These are phyloP conservation scores for Saraca asoca DNA, from an alignment of 331 rosid genomes.

Conservation along the genomic window DNA sequence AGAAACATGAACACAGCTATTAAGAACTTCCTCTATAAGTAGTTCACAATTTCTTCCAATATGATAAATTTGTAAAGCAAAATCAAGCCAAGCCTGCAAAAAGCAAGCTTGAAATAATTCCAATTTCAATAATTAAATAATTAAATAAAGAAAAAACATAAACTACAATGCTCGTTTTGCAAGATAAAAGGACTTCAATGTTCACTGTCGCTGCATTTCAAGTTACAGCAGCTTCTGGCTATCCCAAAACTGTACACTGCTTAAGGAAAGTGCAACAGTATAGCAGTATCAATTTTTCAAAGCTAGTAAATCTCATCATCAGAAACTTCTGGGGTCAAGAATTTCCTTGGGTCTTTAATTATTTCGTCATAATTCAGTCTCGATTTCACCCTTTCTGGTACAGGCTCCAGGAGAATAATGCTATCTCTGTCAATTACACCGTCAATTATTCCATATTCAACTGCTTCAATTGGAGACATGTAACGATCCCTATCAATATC, in stretches of 20 bases:
- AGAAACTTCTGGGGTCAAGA: slow-evolving; percentile 75
- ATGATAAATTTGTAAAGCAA: no score
- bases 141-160: no score
- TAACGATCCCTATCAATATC: slow-evolving; percentile 87
- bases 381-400: slow-evolving; percentile 68
- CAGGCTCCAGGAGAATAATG: slow-evolving; percentile 77
- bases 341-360: slow-evolving; percentile 61
- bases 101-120: background rate
- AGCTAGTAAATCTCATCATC: slow-evolving; percentile 83
- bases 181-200: slow-evolving; percentile 12
- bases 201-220: slow-evolving; percentile 15
- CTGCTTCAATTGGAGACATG: slow-evolving; percentile 92
- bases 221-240: slow-evolving; percentile 15
- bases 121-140: no score
- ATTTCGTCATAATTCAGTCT: slow-evolving; percentile 52
- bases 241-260: slow-evolving; percentile 5
- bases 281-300: slow-evolving; percentile 16
- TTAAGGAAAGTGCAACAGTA: slow-evolving; percentile 17
- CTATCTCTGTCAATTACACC: slow-evolving; percentile 79
- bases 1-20: no score
- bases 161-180: background rate
- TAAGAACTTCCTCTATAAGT: no score
- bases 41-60: no score
- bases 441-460: slow-evolving; percentile 88
- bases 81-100: no score